These are phyloP conservation scores for Dactylis glomerata DNA, from an alignment of 176 grass and related monocot species.

Conservation along the genomic window DNA sequence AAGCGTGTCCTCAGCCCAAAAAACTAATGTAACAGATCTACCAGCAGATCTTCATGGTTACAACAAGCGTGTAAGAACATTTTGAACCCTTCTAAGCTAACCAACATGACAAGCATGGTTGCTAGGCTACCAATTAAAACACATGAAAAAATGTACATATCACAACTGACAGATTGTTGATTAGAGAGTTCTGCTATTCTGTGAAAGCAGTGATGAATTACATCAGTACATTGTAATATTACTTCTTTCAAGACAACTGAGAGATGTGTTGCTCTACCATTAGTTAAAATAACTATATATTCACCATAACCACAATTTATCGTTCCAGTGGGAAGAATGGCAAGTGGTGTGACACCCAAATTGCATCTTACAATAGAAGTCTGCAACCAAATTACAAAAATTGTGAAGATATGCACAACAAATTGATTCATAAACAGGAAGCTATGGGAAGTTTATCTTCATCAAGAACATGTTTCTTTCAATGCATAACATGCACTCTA, in stretches of 20 bases:
- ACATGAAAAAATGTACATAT: neutral
- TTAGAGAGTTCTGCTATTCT: neutral
- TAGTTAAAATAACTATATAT: neutral
- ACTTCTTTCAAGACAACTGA: neutral
- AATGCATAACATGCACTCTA: neutral
- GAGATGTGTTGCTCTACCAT: neutral
- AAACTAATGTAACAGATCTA: neutral
- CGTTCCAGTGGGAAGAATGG: neutral
- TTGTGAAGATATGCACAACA: neutral
- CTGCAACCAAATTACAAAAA: neutral
- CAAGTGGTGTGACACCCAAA: conserved; percentile 5
- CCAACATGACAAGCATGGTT: neutral
- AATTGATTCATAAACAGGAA: neutral
- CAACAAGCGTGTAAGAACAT: neutral
- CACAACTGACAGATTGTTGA: neutral
- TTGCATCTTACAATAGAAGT: neutral
- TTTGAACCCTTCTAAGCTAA: conserved; percentile 25
- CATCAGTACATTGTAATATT: neutral
- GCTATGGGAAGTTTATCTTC: neutral
- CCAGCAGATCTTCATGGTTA: neutral
- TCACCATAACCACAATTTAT: neutral
- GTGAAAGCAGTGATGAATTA: neutral
- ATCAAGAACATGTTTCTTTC: neutral
- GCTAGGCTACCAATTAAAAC: neutral
- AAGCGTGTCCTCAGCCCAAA: neutral